phyloP scores from a whole-genome alignment of 306 rosid species.

The Cucumis sativus region Cucumber_9930_V3 NC_026656.2:304001-304500 shows the following conservation, averaged over 20 bases:
- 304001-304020: no score
- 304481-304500: not conserved
- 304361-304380: not conserved
- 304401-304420: not conserved
- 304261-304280: not conserved
- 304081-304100: slow-evolving; percentile 9
- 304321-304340: not conserved
- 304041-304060: not conserved
- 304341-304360: not conserved
- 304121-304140: not conserved
- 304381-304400: not conserved
- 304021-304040: not conserved
- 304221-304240: not conserved
- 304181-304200: not conserved
- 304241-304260: not conserved
- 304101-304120: not conserved
- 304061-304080: not conserved
- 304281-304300: not conserved
- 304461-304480: not conserved
- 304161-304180: not conserved
- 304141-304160: slow-evolving; percentile 8
- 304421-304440: not conserved
- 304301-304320: not conserved
- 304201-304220: not conserved
- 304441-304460: not conserved